Percentiles rank a stretch among this genome's conserved stretches.
phyloP scores from a whole-genome alignment of 2,329 filamentous ascomycete species.

The Rutstroemia sp. region DNA sequence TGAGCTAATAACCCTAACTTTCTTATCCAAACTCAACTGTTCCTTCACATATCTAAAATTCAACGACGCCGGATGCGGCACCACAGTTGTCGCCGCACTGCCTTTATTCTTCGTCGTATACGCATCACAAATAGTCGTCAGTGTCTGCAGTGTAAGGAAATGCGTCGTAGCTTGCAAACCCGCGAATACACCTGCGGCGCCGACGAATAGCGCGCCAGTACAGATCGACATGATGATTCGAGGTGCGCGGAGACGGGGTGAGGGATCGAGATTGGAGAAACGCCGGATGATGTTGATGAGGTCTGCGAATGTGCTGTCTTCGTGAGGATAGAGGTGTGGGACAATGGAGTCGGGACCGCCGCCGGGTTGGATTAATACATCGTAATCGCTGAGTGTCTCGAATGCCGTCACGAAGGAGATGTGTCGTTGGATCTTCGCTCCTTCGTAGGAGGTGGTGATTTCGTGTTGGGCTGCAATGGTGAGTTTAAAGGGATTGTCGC shows the following conservation, averaged over 20 bases:
- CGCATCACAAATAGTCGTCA: constrained; percentile 55
- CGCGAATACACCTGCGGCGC: constrained; percentile 66
- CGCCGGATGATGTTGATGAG: constrained; percentile 66
- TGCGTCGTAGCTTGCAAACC: constrained; percentile 78
- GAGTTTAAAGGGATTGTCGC: constrained; percentile 2
- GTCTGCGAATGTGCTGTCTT: constrained; percentile 52
- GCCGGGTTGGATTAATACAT: constrained; percentile 71
- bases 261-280: constrained; percentile 72
- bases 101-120: not conserved
- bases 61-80: constrained; percentile 1
- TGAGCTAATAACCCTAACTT: constrained; percentile 63
- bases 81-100: not conserved
- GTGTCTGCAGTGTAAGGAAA: constrained; percentile 68
- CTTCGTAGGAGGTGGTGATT: not conserved
- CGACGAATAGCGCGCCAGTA: constrained; percentile 72
- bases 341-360: constrained; percentile 55
- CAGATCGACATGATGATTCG: constrained; percentile 74
- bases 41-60: constrained; percentile 7
- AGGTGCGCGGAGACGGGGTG: constrained; percentile 56
- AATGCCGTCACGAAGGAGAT: constrained; percentile 73
- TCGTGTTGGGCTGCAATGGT: constrained; percentile 6
- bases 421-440: constrained; percentile 12
- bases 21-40: not conserved
- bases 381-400: constrained; percentile 51
- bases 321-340: constrained; percentile 7